phyloP scores from a whole-genome alignment of 805 yeast genomes.

The Hanseniaspora osmophila region DNA sequence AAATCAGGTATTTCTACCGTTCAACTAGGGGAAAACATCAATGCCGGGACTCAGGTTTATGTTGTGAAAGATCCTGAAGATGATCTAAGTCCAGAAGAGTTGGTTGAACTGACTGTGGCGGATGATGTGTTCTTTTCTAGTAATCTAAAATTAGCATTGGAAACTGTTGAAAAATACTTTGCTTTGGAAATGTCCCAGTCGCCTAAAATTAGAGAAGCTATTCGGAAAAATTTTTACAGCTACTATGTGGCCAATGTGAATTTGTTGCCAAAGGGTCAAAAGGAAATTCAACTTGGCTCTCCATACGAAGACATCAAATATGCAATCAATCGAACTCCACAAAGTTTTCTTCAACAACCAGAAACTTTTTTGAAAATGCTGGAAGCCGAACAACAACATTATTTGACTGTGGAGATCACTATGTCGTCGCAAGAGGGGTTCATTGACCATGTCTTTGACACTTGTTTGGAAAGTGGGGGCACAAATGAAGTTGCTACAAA shows the following conservation, averaged over 20 bases:
- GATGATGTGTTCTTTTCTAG: slow-evolving; percentile 31
- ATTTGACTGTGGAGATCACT: slow-evolving; percentile 49
- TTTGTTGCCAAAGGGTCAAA: slow-evolving; percentile 70
- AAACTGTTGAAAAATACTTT: slow-evolving; percentile 59
- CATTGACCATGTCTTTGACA: slow-evolving; percentile 33
- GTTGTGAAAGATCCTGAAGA: slow-evolving; percentile 52
- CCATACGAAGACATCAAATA: slow-evolving; percentile 85
- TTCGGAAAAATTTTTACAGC: slow-evolving; percentile 45
- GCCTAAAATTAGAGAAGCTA: slow-evolving; percentile 63
- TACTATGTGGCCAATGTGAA: slow-evolving; percentile 60
- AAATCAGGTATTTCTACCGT: slow-evolving; percentile 68
- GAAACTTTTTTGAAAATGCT: slow-evolving; percentile 79
- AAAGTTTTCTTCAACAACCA: slow-evolving; percentile 62
- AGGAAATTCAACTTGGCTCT: slow-evolving; percentile 64
- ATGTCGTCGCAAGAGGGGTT: slow-evolving; percentile 26
- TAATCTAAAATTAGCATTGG: slow-evolving; percentile 46
- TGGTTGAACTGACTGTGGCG: slow-evolving; percentile 28
- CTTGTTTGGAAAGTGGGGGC: slow-evolving; percentile 59
- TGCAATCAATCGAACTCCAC: slow-evolving; percentile 66
- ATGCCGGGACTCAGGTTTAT: slow-evolving; percentile 51
- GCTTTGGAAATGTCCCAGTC: slow-evolving; percentile 72
- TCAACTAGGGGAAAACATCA: slow-evolving; percentile 71
- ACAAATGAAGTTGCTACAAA: slow-evolving; percentile 57
- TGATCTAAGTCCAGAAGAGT: slow-evolving; percentile 45
- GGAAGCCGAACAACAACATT: slow-evolving; percentile 74